Evolutionary conservation across 768 basidiomycete genomes (phyloP).

Genomic region (Boletus bicolor): DNA sequence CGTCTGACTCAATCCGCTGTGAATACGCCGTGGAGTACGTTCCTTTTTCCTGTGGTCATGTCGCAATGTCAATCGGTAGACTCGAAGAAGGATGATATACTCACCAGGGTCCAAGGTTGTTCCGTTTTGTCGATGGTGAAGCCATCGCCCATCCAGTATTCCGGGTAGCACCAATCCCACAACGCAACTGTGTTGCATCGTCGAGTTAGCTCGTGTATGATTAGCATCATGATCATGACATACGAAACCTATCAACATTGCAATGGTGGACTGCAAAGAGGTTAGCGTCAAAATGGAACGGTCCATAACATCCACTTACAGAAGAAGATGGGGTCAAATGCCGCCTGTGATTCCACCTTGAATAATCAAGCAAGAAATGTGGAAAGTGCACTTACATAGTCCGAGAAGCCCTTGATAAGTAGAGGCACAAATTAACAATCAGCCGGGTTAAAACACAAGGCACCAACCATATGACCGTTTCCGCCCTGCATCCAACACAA

Average conservation of each 20-base stretch:
- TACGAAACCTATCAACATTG: slow-evolving; percentile 25
- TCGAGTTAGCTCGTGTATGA: not conserved
- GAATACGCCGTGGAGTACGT: slow-evolving; percentile 24
- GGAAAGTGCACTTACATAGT: slow-evolving; percentile 19
- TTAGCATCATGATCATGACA: not conserved
- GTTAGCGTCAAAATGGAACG: not conserved
- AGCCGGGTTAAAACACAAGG: not conserved
- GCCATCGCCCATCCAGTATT: slow-evolving; percentile 29
- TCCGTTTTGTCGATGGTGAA: slow-evolving; percentile 10
- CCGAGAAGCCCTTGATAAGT: slow-evolving; percentile 14
- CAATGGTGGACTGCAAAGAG: slow-evolving; percentile 21
- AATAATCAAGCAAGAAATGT: not conserved
- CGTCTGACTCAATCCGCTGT: slow-evolving; percentile 18
- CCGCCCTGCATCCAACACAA: slow-evolving; percentile 15
- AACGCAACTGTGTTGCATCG: slow-evolving; percentile 18
- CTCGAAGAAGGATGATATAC: not conserved
- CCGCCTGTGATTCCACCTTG: slow-evolving; percentile 13
- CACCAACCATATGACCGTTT: slow-evolving; percentile 28
- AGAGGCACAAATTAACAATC: not conserved
- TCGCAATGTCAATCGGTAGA: not conserved
- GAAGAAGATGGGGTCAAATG: slow-evolving; percentile 26
- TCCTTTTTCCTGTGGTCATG: slow-evolving; percentile 14
- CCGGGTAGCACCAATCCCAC: slow-evolving; percentile 30
- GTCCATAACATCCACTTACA: slow-evolving; percentile 8
- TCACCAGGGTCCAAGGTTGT: slow-evolving; percentile 25